Conservation (phyloP, 2,329 filamentous ascomycete genomes). For the Hypoxylon sp. region DNA sequence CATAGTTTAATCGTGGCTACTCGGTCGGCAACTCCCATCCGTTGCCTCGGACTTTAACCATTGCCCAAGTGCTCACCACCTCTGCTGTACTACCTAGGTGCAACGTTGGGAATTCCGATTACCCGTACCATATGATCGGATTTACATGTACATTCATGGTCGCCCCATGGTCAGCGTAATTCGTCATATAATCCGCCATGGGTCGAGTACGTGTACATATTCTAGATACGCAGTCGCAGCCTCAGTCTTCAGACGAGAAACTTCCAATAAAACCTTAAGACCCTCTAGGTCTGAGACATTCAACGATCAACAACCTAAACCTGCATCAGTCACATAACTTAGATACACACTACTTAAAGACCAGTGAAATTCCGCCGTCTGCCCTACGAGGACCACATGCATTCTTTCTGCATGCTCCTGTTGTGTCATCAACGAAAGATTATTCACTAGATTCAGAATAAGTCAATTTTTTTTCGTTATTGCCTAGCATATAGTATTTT, state of each 20-base stretch:
- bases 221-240: constrained; percentile 6
- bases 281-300: constrained; percentile 30
- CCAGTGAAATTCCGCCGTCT: constrained; percentile 36
- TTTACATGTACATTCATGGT: constrained; percentile 18
- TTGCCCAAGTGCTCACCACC: background rate
- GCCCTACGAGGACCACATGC: constrained; percentile 12
- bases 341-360: constrained; percentile 9
- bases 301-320: constrained; percentile 17
- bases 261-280: constrained; percentile 23
- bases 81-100: background rate
- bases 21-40: constrained; percentile 23
- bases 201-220: background rate
- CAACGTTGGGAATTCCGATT: constrained; percentile 37
- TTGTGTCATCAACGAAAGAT: constrained; percentile 20
- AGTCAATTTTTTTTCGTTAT: background rate
- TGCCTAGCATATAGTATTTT: constrained; percentile 6
- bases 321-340: constrained; percentile 21
- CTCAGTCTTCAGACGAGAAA: constrained; percentile 14
- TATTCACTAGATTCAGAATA: constrained; percentile 20
- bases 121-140: constrained; percentile 40
- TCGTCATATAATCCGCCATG: constrained; percentile 23
- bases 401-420: constrained; percentile 23
- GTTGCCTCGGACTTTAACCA: constrained; percentile 27
- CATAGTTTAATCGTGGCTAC: background rate
- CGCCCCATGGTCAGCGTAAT: constrained; percentile 35